A percentile compares a stretch with the other conserved stretches of the same genome.
Evolutionary conservation across 768 basidiomycete species (phyloP).

Genomic region (Omphalotus guepiniiformis): DNA sequence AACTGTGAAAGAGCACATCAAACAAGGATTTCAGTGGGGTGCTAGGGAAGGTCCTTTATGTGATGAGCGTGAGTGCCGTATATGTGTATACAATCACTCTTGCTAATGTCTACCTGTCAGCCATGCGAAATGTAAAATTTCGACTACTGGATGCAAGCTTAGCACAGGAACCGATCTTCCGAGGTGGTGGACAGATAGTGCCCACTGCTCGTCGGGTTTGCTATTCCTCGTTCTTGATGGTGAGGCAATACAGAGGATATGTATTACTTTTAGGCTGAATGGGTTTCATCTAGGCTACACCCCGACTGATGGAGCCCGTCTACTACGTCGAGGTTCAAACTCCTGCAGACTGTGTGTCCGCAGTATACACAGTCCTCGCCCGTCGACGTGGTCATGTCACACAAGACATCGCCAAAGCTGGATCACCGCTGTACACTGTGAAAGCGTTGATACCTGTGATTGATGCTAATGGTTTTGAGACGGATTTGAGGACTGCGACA

Average conservation of each 20-base stretch:
- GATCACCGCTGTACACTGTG: slow-evolving; percentile 95
- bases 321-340: slow-evolving; percentile 99
- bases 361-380: slow-evolving; percentile 98
- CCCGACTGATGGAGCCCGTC: slow-evolving; percentile 93
- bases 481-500: slow-evolving; percentile 94
- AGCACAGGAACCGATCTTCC: slow-evolving; percentile 94
- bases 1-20: slow-evolving; percentile 91
- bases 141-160: slow-evolving; percentile 88
- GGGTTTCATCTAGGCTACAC: slow-evolving; percentile 64
- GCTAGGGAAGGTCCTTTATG: slow-evolving; percentile 96
- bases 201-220: slow-evolving; percentile 98
- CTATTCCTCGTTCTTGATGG: slow-evolving; percentile 99
- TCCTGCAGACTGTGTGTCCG: slow-evolving; percentile 97
- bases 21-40: slow-evolving; percentile 99
- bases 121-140: slow-evolving; percentile 99
- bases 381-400: slow-evolving; percentile 98
- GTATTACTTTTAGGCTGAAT: slow-evolving; percentile 3
- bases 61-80: slow-evolving; percentile 83
- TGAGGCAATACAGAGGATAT: no score
- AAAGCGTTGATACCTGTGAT: slow-evolving; percentile 98
- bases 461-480: slow-evolving; percentile 98
- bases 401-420: slow-evolving; percentile 96
- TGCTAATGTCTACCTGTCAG: slow-evolving; percentile 34
- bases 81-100: slow-evolving; percentile 5
- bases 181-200: slow-evolving; percentile 97